These are phyloP conservation scores for Neoscytalidium dimidiatum DNA, from an alignment of 2,329 filamentous ascomycete genomes.

Conservation along the genomic window DNA sequence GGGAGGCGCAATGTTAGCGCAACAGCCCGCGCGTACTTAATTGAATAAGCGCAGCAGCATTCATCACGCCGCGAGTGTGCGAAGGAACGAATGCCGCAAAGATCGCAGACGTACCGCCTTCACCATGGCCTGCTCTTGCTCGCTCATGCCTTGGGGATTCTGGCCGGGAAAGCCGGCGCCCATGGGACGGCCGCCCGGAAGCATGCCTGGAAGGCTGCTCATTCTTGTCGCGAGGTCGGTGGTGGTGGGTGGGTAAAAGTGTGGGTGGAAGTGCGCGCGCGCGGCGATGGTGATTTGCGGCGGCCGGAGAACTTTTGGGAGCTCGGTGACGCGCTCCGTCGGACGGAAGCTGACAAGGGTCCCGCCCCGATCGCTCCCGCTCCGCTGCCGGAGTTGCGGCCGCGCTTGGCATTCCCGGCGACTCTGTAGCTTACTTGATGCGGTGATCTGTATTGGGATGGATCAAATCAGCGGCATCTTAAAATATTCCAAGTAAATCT, in stretches of 20 bases:
- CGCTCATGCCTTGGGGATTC: slow-evolving; percentile 33
- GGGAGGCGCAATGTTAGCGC: background rate
- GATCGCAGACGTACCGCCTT: slow-evolving; percentile 40
- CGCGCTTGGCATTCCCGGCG: background rate
- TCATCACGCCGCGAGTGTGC: background rate
- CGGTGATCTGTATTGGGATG: no score
- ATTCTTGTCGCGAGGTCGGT: background rate
- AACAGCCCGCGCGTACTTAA: background rate
- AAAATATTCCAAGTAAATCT: no score
- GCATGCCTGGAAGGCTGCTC: slow-evolving; percentile 6
- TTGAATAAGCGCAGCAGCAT: background rate
- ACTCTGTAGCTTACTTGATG: no score
- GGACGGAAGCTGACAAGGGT: background rate
- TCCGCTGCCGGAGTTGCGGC: background rate
- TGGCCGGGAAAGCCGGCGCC: slow-evolving; percentile 11
- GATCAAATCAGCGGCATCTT: no score
- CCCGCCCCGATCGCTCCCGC: background rate
- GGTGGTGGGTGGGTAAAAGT: background rate
- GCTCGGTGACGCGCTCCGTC: slow-evolving; percentile 13
- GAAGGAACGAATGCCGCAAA: background rate
- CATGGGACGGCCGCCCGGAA: slow-evolving; percentile 17
- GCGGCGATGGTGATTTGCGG: background rate
- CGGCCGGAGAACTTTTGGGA: slow-evolving; percentile 13
- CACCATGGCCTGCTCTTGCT: slow-evolving; percentile 52
- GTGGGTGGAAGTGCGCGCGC: background rate